Evolutionary conservation across 495 filamentous ascomycete genomes (phyloP).

Genomic region (Jackrogersella minutella): DNA sequence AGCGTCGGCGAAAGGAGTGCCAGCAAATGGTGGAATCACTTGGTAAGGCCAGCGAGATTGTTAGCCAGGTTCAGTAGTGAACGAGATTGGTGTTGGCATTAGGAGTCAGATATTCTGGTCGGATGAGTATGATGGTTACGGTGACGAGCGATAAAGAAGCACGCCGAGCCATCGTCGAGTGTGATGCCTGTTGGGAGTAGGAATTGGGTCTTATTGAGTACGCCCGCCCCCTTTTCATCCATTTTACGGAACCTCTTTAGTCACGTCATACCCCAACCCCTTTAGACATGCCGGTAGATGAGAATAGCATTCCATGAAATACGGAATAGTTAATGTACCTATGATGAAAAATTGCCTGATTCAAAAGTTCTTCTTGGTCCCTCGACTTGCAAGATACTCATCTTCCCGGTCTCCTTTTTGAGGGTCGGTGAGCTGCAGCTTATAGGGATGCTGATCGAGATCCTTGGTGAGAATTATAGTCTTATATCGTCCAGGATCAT

Average conservation of each 20-base stretch:
- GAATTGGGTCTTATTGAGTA: conserved; percentile 27
- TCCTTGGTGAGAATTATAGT: background rate
- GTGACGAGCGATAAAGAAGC: background rate
- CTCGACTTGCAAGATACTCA: background rate
- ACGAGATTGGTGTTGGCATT: background rate
- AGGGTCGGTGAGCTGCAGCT: background rate
- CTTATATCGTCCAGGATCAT: background rate
- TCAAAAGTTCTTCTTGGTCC: background rate
- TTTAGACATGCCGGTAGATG: conserved; percentile 38
- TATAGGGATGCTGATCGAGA: background rate
- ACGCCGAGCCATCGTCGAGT: conserved; percentile 5
- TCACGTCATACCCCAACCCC: conserved; percentile 35
- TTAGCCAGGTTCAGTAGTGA: conserved; percentile 87
- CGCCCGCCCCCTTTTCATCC: conserved; percentile 13
- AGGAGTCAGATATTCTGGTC: conserved; percentile 5
- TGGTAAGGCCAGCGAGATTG: conserved; percentile 89
- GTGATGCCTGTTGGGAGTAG: conserved; percentile 13
- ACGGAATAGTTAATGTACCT: conserved; percentile 35
- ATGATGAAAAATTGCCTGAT: conserved; percentile 28
- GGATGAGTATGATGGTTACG: conserved; percentile 10
- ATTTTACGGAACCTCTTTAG: conserved; percentile 6
- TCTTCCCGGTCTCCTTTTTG: background rate
- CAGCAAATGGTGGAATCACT: conserved; percentile 98
- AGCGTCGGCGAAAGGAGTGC: conserved; percentile 95
- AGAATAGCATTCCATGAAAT: conserved; percentile 26